Base-by-base conservation (phyloP, 345 rosid species). In the Euphorbia pulcherrima region DNA sequence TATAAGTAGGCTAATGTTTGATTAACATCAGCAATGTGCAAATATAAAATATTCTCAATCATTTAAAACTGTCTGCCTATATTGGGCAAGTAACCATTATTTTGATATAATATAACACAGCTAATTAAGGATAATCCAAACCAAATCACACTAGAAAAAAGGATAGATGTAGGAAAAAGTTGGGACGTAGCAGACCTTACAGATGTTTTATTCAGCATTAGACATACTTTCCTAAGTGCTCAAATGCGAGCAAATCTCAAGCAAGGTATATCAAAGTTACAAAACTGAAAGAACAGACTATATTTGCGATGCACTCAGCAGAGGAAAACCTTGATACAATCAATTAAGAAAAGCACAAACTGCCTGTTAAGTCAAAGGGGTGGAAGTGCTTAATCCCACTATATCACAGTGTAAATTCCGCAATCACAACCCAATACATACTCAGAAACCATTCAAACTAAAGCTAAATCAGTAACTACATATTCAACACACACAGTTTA, bases 301-400 rank as follows among this genome's bases (percentile, higher is more conserved):
- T 50, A 18, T 55, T 24, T 9, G 21, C 27, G 1, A 27, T 37
- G 39, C 17, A 40, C 29, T 14, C 16, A 28, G 20, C 4, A 30
- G 9, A 29, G 13, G 8, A 57, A 57, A n/a, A n/a, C n/a, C n/a
- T n/a, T n/a, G n/a, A n/a, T n/a, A n/a, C n/a, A n/a, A n/a, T n/a
- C n/a, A n/a, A n/a, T n/a, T n/a, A n/a, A n/a, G 37, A 56, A 56
- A 56, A 16, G 33, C 59, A 55, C 56, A 52, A 52, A 52, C 37
- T 33, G 58, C 14, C 18, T 0, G 2, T n/a, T 13, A 47, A 17
- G 0, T 47, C 60, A 26, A 3, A 55, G 60, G 29, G 12, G 1
- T 14, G 1, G 13, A 28, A 55, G 30, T 24, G 30, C 60, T 10
- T 26, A 55, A 27, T 16, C 30, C 8, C 20, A 24, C 35, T 27